Base-by-base conservation (phyloP, 2,329 filamentous ascomycete genomes). In the Fusarium camptoceras region DNA sequence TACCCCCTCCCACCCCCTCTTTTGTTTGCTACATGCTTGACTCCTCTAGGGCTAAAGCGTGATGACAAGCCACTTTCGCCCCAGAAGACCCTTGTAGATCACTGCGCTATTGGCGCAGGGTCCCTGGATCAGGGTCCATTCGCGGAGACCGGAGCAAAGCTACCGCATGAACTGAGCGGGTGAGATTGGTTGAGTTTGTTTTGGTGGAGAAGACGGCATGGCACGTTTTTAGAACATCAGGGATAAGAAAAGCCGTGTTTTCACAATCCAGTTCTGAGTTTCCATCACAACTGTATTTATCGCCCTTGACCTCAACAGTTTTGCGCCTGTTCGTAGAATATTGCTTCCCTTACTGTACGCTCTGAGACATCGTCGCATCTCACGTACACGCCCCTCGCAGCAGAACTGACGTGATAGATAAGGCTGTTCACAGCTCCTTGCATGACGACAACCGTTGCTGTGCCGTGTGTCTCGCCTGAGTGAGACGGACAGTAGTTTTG, bases 61-160 rank as follows among this genome's bases (percentile, higher is more conserved):
- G 42, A 66, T n/a, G n/a, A 15, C 12, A 39, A 49, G 20, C 28
- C 37, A 39, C 22, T 39, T 31, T 55, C 22, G 37, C 50, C 39
- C 60, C 24, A 34, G 10, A 12, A 20, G 28, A 60, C 48, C 55
- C 54, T 66, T 27, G 62, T 14, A n/a, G 61, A 66, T 66, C 63
- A 22, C 15, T 61, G 4, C 62, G 31, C 11, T n/a, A 66, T 49
- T 25, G 18, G 62, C 30, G n/a, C 48, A 66, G 55, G 34, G 55
- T 61, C 63, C 62, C 62, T 66, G 37, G 61, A 34, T 61, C 42
- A 66, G 62, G 63, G 55, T 61, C 63, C 55, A 48, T 48, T 31
- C 62, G 62, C 55, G 62, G 61, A 11, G 27, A 55, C 48, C 62
- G 63, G 63, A 66, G 62, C 8, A 16, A 50, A 37, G 30, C 30